Conservation (phyloP, 2,329 filamentous ascomycete genomes). For the Phaeosphaeriaceae sp. region DNA sequence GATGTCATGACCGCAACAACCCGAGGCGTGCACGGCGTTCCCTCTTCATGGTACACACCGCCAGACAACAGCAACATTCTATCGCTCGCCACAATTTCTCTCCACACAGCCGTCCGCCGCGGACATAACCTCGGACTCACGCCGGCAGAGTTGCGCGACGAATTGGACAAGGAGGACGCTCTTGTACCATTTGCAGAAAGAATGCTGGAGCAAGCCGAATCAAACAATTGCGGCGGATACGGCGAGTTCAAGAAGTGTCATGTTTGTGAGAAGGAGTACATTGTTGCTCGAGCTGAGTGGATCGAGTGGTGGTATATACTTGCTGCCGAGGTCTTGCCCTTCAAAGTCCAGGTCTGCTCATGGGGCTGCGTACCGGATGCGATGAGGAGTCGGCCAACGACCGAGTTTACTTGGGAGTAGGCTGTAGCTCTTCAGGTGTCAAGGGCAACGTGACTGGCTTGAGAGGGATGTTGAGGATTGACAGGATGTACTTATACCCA, state of each 20-base stretch:
- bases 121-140: constrained; percentile 11
- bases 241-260: constrained; percentile 33
- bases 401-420: constrained; percentile 6
- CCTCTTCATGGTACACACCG: constrained; percentile 25
- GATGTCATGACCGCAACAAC: constrained; percentile 26
- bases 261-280: constrained; percentile 33
- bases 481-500: background rate
- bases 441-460: background rate
- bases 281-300: constrained; percentile 41
- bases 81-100: constrained; percentile 22
- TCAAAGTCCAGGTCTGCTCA: constrained; percentile 38
- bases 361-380: constrained; percentile 39
- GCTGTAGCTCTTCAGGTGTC: background rate
- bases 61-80: constrained; percentile 9
- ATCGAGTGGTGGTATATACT: constrained; percentile 36
- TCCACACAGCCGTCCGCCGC: constrained; percentile 20
- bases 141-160: background rate
- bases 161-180: background rate
- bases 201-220: constrained; percentile 21
- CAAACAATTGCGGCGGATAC: constrained; percentile 20
- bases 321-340: constrained; percentile 14
- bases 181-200: constrained; percentile 15
- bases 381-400: constrained; percentile 20
- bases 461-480: background rate
- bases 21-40: constrained; percentile 22